Evolutionary conservation across 2,329 filamentous ascomycete species (phyloP).

Genomic region (Sclerotinia trifoliorum): DNA sequence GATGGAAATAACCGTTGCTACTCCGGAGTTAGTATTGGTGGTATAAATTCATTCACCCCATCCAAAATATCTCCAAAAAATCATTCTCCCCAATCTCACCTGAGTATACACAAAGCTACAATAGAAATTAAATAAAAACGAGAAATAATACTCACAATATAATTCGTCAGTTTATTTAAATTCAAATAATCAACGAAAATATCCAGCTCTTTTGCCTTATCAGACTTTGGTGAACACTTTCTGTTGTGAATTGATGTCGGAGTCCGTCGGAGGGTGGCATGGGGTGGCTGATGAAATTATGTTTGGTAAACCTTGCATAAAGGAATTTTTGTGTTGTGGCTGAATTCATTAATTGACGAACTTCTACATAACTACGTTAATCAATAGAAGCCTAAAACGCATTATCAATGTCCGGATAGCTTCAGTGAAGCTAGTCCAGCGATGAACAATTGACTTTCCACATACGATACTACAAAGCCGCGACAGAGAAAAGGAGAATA

Average conservation of each 20-base stretch:
- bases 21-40: conserved; percentile 4
- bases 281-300: conserved; percentile 11
- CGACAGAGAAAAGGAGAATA: not conserved
- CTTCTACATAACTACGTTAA: not conserved
- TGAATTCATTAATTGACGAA: not conserved
- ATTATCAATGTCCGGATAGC: conserved; percentile 17
- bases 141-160: not conserved
- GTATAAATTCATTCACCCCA: not conserved
- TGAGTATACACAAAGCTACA: not conserved
- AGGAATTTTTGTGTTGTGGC: not conserved
- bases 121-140: not conserved
- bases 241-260: conserved; percentile 2
- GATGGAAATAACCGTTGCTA: conserved; percentile 13
- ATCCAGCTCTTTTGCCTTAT: conserved; percentile 1
- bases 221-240: conserved; percentile 18
- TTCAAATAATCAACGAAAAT: not conserved
- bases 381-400: not conserved
- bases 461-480: not conserved
- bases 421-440: conserved; percentile 6
- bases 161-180: not conserved
- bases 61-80: not conserved
- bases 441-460: conserved; percentile 4
- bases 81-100: not conserved
- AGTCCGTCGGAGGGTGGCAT: conserved; percentile 6
- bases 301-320: not conserved